These are phyloP conservation scores for Emmonsiellopsis sp. DNA, from an alignment of 2,329 filamentous ascomycete species.

Conservation along the genomic window DNA sequence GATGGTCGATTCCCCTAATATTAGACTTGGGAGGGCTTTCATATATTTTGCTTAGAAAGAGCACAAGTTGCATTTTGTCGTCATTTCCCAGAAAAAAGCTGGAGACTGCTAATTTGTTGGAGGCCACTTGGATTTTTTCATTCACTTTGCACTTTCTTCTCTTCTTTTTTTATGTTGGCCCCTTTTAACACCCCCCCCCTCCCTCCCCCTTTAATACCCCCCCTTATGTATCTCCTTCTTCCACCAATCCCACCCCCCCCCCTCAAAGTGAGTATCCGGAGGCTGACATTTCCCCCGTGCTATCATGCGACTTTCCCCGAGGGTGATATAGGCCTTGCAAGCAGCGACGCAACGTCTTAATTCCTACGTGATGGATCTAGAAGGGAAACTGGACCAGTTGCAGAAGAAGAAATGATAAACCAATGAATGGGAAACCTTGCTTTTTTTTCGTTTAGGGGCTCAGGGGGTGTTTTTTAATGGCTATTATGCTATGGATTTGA, in stretches of 20 bases:
- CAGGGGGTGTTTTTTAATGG: not conserved
- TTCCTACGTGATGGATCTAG: constrained; percentile 70
- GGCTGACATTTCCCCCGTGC: constrained; percentile 3
- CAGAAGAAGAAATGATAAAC: constrained; percentile 55
- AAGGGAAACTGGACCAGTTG: constrained; percentile 64
- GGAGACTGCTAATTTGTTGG: too few relatives aligned
- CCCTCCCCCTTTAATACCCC: not conserved
- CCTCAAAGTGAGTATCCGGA: not conserved
- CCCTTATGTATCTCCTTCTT: not conserved
- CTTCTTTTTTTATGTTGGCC: too few relatives aligned
- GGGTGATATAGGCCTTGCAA: constrained; percentile 62
- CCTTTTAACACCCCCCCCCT: not conserved
- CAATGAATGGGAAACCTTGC: not conserved
- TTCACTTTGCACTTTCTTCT: too few relatives aligned
- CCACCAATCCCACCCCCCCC: not conserved
- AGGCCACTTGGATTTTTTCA: too few relatives aligned
- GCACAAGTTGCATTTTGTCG: too few relatives aligned
- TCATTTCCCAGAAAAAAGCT: too few relatives aligned
- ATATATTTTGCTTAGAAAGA: not conserved
- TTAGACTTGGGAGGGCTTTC: not conserved
- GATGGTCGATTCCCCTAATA: not conserved
- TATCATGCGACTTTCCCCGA: constrained; percentile 2
- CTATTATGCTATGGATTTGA: too few relatives aligned
- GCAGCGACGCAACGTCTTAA: constrained; percentile 77
- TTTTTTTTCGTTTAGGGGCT: constrained; percentile 3